Conservation (phyloP, 192 early-diverging fungal genomes). For the Gorgonomyces haynaldii region DNA sequence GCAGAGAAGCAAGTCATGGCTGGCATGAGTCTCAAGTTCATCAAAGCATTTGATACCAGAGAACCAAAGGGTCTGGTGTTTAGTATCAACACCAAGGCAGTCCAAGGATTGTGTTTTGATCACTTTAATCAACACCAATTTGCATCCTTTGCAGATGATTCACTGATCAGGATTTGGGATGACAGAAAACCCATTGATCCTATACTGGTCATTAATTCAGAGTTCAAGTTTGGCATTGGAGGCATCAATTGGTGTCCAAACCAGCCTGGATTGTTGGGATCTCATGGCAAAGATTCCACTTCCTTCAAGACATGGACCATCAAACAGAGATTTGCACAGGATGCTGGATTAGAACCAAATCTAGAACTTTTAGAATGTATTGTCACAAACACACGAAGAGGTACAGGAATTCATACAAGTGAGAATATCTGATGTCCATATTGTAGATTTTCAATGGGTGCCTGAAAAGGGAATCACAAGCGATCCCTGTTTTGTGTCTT, state of each 20-base stretch:
- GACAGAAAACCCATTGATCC: conserved; percentile 50
- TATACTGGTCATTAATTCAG: conserved; percentile 25
- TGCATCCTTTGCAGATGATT: conserved; percentile 59
- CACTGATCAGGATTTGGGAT: conserved; percentile 65
- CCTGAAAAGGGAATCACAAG: too few relatives aligned
- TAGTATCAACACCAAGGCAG: conserved; percentile 55
- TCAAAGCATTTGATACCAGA: conserved; percentile 60
- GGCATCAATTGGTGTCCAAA: conserved; percentile 49
- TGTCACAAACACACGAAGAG: neutral
- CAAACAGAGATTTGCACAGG: neutral
- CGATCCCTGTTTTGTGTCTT: too few relatives aligned
- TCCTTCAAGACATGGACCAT: neutral
- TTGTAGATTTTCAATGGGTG: too few relatives aligned
- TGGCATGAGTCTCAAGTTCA: conserved; percentile 60
- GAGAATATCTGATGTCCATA: too few relatives aligned
- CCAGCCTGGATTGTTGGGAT: conserved; percentile 47
- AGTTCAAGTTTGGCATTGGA: conserved; percentile 26
- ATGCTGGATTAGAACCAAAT: neutral
- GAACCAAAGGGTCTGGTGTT: conserved; percentile 31
- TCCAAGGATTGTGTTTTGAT: conserved; percentile 54
- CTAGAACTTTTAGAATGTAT: neutral
- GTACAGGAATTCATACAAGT: too few relatives aligned
- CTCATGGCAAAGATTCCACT: conserved; percentile 8
- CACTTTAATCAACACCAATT: conserved; percentile 57
- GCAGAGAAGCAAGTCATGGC: conserved; percentile 44